Evolutionary conservation across 177 flowering plant genomes (phyloP).

Genomic region (Telopea speciosissima): DNA sequence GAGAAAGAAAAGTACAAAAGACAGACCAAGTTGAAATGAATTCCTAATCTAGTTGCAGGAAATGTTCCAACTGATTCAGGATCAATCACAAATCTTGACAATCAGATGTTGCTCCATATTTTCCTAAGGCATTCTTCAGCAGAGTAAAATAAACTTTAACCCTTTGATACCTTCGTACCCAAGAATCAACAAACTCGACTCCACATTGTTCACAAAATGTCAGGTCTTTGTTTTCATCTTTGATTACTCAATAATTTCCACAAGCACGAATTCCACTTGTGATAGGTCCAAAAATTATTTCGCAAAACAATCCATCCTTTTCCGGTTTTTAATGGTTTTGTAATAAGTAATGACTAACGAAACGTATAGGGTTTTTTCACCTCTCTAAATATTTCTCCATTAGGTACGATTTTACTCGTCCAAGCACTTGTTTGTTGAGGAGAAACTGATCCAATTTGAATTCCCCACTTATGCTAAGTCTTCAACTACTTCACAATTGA

Average conservation of each 20-base stretch:
- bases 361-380: too few species aligned
- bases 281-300: neutral
- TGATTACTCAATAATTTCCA: conserved; percentile 7
- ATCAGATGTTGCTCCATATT: too few species aligned
- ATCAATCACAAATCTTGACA: neutral
- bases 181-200: neutral
- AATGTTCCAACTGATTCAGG: neutral
- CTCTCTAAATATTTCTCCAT: too few species aligned
- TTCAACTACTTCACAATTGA: neutral
- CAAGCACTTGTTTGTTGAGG: too few species aligned
- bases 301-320: conserved; percentile 3
- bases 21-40: neutral
- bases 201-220: conserved; percentile 3
- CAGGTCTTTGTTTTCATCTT: conserved; percentile 4
- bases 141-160: neutral
- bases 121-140: too few species aligned
- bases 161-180: too few species aligned
- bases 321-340: neutral
- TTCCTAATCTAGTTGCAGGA: neutral
- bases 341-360: too few species aligned
- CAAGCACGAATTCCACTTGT: conserved; percentile 3
- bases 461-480: neutral
- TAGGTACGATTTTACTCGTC: too few species aligned
- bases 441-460: too few species aligned
- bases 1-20: too few species aligned